These are phyloP conservation scores for Amphicarpaea edgeworthii DNA, from an alignment of 306 rosid genomes.

Conservation along the genomic window DNA sequence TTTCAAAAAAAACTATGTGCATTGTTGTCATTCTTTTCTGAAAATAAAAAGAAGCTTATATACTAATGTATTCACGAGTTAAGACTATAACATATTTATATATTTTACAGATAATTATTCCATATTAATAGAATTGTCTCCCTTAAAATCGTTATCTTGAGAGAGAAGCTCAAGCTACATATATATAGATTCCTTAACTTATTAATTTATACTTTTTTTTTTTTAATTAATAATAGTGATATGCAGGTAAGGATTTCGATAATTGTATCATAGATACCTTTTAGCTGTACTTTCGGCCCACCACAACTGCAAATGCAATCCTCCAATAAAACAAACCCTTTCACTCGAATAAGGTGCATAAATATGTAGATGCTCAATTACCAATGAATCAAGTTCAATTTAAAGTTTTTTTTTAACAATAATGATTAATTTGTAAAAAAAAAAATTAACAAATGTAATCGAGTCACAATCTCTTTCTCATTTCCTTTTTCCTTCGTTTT, in stretches of 20 bases:
- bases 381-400: background rate
- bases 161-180: background rate
- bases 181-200: background rate
- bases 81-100: background rate
- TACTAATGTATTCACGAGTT: background rate
- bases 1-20: background rate
- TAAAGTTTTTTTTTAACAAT: too few species aligned
- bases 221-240: background rate
- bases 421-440: too few species aligned
- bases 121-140: background rate
- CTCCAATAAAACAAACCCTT: slow-evolving; percentile 9
- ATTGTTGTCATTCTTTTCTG: background rate
- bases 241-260: background rate
- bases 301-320: background rate
- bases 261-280: background rate
- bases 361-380: background rate
- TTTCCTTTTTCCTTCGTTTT: too few species aligned
- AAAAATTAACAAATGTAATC: too few species aligned
- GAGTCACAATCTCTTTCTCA: too few species aligned
- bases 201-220: background rate
- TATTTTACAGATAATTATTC: background rate
- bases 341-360: background rate
- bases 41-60: background rate
- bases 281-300: slow-evolving; percentile 24
- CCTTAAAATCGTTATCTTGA: background rate